These are phyloP conservation scores for Binderoboletus segoi DNA, from an alignment of 1,284 basidiomycete genomes.

Conservation along the genomic window DNA sequence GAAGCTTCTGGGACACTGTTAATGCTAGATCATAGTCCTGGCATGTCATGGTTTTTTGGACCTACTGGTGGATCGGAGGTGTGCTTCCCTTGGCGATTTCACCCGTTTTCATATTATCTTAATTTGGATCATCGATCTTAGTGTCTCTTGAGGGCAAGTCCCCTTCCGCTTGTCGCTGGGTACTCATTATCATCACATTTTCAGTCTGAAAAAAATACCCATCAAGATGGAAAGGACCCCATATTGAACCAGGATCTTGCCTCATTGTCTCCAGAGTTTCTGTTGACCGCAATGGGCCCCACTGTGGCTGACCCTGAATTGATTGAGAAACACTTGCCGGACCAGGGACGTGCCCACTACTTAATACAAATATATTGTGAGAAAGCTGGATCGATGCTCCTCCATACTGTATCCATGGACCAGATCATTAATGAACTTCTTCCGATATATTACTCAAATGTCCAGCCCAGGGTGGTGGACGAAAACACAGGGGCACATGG, in stretches of 20 bases:
- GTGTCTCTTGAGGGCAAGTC: constrained; percentile 37
- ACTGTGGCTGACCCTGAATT: constrained; percentile 47
- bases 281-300: constrained; percentile 62
- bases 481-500: constrained; percentile 50
- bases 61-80: constrained; percentile 66
- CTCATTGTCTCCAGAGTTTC: constrained; percentile 46
- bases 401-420: constrained; percentile 48
- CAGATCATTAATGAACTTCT: constrained; percentile 61
- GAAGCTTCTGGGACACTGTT: constrained; percentile 63
- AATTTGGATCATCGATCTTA: constrained; percentile 16
- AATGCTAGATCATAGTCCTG: constrained; percentile 61
- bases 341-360: constrained; percentile 46
- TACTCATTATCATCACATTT: constrained; percentile 16
- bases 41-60: constrained; percentile 64
- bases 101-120: constrained; percentile 8
- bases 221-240: constrained; percentile 27
- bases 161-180: background rate
- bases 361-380: constrained; percentile 56
- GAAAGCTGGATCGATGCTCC: constrained; percentile 64
- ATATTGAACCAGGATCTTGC: constrained; percentile 37
- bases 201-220: constrained; percentile 30
- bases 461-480: constrained; percentile 23
- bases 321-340: constrained; percentile 55
- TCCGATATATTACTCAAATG: constrained; percentile 42
- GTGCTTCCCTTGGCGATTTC: constrained; percentile 22